Evolutionary conservation across 176 grass and related monocot genomes (phyloP), one percentile per base, ranked within the genome.

Genomic region (Lolium rigidum): DNA sequence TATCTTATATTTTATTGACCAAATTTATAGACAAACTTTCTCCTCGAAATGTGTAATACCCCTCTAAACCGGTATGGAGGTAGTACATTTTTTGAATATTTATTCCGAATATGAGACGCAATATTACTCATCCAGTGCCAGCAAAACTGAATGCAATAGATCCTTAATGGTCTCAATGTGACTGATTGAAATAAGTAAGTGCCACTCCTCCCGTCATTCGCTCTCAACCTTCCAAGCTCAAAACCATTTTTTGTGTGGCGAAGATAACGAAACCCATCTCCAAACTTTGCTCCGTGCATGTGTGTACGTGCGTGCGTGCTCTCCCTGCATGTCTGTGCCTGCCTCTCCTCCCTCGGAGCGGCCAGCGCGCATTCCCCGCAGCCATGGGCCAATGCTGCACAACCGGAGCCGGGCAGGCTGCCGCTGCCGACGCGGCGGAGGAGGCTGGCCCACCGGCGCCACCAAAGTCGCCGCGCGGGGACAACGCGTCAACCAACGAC

Each of bases 331-430:
- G 75, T 57, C 48, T 46, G 75, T 85, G 12, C 9, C 68, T 78
- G 51, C 83, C 71, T 86, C 83, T 80, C 83, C 88, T 81, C 28
- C 78, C 60, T 26, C 60, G 70, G 83, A 89, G 88, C 78, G 46
- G 77, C 78, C 82, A 67, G 22, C 77, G 14, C 73, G 85, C 85
- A 56, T 71, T 82, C 86, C 37, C 83, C 82, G 24, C 70, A 69
- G 70, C 85, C 84, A 95, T 92, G 89, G 90, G 89, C 62, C 90
- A 92, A 4, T 94, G 94, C 81, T 95, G 91, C 84, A 71, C 94
- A 87, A 86, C 55, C 43, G 85, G 69, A 66, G 65, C 59, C 39
- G 62, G 60, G 5, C 22, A 46, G 35, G 74, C 50, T 43, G 70
- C 17, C 76, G 21, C 28, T 50, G 55, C 3, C n/a, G 81, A 63